These are phyloP conservation scores for Prunus armeniaca DNA, from an alignment of 306 rosid genomes.

Conservation along the genomic window DNA sequence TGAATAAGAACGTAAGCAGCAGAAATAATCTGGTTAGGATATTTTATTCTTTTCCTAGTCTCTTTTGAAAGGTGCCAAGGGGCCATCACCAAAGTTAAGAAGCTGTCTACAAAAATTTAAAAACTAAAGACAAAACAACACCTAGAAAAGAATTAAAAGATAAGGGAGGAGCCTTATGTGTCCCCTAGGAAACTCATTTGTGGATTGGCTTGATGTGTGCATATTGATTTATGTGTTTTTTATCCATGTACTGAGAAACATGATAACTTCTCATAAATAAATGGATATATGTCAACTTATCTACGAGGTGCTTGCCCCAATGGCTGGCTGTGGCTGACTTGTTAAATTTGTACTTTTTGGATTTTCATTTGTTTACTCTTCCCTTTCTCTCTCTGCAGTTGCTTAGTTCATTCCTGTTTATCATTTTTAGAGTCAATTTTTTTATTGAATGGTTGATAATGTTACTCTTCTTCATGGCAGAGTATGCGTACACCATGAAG, in stretches of 20 bases:
- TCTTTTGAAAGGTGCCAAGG: not conserved
- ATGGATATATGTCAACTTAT: not conserved
- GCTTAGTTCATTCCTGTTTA: not conserved
- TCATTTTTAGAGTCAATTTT: too few relatives aligned
- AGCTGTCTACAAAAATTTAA: not conserved
- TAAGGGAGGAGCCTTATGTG: not conserved
- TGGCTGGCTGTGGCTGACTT: not conserved
- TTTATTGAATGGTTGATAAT: conserved; percentile 5
- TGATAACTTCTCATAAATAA: not conserved
- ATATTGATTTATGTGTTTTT: not conserved
- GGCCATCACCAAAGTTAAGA: not conserved
- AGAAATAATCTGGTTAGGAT: not conserved
- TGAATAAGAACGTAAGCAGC: conserved; percentile 1
- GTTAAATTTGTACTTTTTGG: not conserved
- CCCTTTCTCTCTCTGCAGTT: not conserved
- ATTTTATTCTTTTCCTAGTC: not conserved
- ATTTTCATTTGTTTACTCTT: not conserved
- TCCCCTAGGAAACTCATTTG: not conserved
- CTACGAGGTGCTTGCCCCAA: not conserved
- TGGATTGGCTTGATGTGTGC: not conserved
- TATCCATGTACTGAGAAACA: not conserved
- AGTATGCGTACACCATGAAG: conserved; percentile 97
- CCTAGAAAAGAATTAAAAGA: not conserved
- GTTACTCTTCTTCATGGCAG: conserved; percentile 42
- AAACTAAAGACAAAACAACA: not conserved